Base-by-base conservation (phyloP, 2,329 filamentous ascomycete species). In the Leptodontidium sp. region DNA sequence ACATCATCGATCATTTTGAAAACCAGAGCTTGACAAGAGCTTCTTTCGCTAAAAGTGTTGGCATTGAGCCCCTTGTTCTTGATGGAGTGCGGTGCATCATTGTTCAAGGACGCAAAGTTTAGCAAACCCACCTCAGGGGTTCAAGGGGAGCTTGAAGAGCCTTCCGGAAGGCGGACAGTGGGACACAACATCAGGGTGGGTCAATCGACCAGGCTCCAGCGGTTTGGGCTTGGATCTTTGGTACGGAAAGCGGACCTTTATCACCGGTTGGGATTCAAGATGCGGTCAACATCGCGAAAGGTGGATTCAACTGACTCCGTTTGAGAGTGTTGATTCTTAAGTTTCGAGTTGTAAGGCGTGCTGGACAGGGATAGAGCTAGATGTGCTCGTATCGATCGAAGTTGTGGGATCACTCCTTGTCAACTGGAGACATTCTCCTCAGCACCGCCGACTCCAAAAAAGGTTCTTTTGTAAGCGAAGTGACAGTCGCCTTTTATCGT, bases 271-370 rank as follows among this genome's bases (percentile, higher is more conserved):
- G 21, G 12, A 24, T n/a, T 59, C 21, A 26, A 6, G 15, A 45
- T 45, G 57, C 3, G 57, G 21, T 24, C n/a, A 59, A 45, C n/a
- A 59, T 43, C 21, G 21, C 38, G 57, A 59, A 21, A 50, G 38
- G 35, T 59, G 38, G 55, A 24, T 59, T 58, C 32, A 26, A 4
- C 14, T 59, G 55, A 40, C 35, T 59, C 50, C 26, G 29, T 9
- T 53, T 53, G 29, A 14, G 9, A 32, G 52, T n/a, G 26, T 59
- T 59, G 14, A 45, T 59, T 59, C 21, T 45, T 12, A 24, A 59
- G 38, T 38, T 43, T 59, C 21, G 38, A 59, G 2, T 21, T 1
- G 26, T 45, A 40, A 45, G 57, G 57, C 57, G 57, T 59, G 38
- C 35, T 45, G 35, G 2, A 9, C 38, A 43, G n/a, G 57, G 35